Conservation (phyloP, 75 land plant genomes). For the Sequoiadendron giganteum region DNA sequence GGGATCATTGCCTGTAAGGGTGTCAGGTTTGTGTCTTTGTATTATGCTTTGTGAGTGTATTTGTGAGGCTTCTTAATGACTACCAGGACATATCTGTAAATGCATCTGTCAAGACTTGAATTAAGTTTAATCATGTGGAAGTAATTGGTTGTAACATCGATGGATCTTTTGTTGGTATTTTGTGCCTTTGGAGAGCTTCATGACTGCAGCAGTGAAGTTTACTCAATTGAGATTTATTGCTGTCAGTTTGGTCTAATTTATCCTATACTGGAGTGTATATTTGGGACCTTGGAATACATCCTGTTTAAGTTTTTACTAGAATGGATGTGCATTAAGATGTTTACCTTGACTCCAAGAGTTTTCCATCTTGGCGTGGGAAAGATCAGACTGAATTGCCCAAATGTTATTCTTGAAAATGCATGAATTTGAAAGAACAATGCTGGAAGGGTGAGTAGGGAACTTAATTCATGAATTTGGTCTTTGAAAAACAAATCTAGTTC, state of each 20-base stretch:
- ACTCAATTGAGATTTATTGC: background rate
- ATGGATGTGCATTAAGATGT: background rate
- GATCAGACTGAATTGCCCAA: background rate
- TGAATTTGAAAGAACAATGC: background rate
- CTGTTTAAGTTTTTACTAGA: background rate
- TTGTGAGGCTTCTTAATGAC: constrained; percentile 3
- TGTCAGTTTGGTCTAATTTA: background rate
- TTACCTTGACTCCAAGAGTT: background rate
- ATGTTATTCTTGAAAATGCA: background rate
- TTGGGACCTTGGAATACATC: background rate
- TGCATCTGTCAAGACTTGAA: background rate
- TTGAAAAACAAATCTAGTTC: background rate
- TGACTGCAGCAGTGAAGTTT: background rate
- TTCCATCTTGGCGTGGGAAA: background rate
- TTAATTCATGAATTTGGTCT: background rate
- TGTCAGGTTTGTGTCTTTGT: constrained; percentile 2
- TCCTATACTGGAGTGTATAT: background rate
- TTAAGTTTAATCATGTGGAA: constrained; percentile 5
- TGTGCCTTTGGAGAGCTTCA: background rate
- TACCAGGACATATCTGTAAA: constrained; percentile 13
- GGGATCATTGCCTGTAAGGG: background rate
- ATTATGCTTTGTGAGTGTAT: constrained; percentile 10
- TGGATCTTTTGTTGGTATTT: background rate
- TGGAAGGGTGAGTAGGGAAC: background rate
- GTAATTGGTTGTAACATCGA: background rate